phyloP scores from a whole-genome alignment of 2,329 filamentous ascomycete species.

The Sclerotinia sclerotiorum region DNA sequence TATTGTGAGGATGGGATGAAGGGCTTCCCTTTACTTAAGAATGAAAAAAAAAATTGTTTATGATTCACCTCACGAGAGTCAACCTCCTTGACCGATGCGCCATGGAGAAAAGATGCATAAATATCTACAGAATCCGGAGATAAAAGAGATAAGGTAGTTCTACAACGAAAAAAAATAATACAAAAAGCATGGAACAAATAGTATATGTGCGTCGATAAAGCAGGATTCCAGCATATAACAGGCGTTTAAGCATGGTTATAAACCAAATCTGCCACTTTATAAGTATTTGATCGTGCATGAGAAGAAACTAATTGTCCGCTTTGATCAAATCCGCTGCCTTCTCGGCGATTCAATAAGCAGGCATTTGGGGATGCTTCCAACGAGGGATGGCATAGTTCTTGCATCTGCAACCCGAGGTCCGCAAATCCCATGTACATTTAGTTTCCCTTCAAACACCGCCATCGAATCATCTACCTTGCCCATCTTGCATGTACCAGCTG shows the following conservation, averaged over 20 bases:
- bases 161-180: too few relatives aligned
- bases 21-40: neutral
- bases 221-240: too few relatives aligned
- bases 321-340: neutral
- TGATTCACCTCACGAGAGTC: too few relatives aligned
- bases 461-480: neutral
- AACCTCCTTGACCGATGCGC: too few relatives aligned
- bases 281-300: neutral
- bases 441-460: neutral
- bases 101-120: too few relatives aligned
- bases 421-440: neutral
- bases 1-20: neutral
- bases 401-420: neutral
- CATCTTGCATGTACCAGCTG: constrained; percentile 4
- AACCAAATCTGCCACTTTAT: neutral
- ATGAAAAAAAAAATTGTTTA: too few relatives aligned
- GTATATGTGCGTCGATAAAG: too few relatives aligned
- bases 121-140: too few relatives aligned
- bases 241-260: too few relatives aligned
- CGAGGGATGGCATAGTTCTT: neutral
- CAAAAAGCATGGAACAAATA: too few relatives aligned
- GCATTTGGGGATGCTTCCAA: neutral
- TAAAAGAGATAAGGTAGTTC: too few relatives aligned
- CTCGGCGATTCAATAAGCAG: constrained; percentile 3
- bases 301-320: neutral